Base-by-base conservation (phyloP, 768 basidiomycete genomes). In the Lepiota subincarnata region DNA sequence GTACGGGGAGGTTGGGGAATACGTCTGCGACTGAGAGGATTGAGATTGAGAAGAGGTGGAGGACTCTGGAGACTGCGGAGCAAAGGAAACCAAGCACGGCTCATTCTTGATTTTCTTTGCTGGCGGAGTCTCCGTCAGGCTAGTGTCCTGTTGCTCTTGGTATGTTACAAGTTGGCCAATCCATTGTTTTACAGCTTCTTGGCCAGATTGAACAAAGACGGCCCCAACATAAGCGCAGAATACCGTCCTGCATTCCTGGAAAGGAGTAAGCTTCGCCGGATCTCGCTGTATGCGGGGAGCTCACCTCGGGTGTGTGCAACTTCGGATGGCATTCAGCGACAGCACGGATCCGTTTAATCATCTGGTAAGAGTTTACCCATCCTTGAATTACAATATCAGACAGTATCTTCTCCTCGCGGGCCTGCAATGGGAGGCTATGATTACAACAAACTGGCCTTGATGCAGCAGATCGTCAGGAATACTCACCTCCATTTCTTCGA, bases 221-320 rank as follows among this genome's bases (percentile, higher is more conserved):
- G 79, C 87, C 41, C 84, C 87, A 31, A 85, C 74, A 69, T 87
- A 88, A 38, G 86, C 81, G 59, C 78, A 71, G 63, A 89, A 86
- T 16, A 88, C 68, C 14, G 72, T 63, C 31, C 72, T 73, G 5
- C 76, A 75, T 71, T 86, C 83, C 83, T 85, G 57, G 12, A 7
- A 57, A 48, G 49, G 50, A 60, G 35, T 61, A 26, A 50, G 46
- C 46, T 45, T 11, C 40, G 45, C 41, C 26, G 49, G 46, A 53
- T 51, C 35, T 61, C 58, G 48, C 44, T 43, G 31, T 60, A 24
- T 22, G n/a, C 12, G 18, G 18, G n/a, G 14, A 66, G 31, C 68
- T 52, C 63, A 78, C 78, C 78, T 78, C 68, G 3, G 77, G 68
- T 11, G 62, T 61, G 14, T 63, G 63, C 34, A 83, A 22, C 34